Evolutionary conservation across 225 moss, liverwort and hornwort species (phyloP).

Genomic region (Antitrichia curtipendula): DNA sequence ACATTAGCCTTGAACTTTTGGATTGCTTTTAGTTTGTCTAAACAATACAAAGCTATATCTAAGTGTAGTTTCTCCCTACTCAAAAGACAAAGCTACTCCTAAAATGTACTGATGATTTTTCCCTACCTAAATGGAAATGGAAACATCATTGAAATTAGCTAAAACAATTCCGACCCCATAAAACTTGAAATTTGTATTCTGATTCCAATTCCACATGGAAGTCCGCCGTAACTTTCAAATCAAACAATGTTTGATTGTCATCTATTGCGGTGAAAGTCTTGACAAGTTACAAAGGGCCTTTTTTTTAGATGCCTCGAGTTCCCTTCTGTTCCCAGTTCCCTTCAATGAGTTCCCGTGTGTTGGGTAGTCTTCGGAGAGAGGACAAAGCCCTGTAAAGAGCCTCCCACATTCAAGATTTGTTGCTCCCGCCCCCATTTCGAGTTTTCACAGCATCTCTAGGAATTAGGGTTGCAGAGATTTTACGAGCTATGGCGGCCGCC

Average conservation of each 20-base stretch:
- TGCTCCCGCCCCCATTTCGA: no score
- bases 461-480: conserved; percentile 12
- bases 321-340: neutral
- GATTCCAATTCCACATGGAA: neutral
- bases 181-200: neutral
- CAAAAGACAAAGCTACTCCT: no score
- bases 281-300: neutral
- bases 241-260: neutral
- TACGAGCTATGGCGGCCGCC: conserved; percentile 12
- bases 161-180: no score
- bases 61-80: no score
- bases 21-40: no score
- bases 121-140: no score
- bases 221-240: neutral
- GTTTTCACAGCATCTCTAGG: neutral
- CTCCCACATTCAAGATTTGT: neutral
- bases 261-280: no score
- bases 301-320: neutral
- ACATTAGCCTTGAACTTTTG: neutral
- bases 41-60: neutral
- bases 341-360: neutral
- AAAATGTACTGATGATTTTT: no score
- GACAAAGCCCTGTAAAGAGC: neutral
- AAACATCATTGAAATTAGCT: neutral
- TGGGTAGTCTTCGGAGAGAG: neutral